A percentile compares a stretch with the other conserved stretches of the same genome.
Evolutionary conservation across 2,329 filamentous ascomycete species (phyloP).

Genomic region (Pseudogymnoascus sp.): DNA sequence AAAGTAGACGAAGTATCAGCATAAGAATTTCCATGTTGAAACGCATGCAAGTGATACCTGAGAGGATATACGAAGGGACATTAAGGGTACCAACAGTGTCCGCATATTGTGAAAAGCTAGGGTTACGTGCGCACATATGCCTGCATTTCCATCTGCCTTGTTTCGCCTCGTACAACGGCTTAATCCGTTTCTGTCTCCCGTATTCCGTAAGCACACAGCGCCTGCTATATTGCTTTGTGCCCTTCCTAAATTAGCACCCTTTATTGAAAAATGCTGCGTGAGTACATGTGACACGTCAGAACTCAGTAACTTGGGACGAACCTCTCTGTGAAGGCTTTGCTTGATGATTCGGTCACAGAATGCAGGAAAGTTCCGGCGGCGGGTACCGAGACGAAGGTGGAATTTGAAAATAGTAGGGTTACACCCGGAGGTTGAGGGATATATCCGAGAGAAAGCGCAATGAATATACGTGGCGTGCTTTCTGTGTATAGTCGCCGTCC

Average conservation of each 20-base stretch:
- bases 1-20: not conserved
- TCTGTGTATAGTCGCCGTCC: not conserved
- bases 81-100: not conserved
- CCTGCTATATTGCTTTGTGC: not conserved
- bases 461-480: not conserved
- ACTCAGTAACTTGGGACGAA: not conserved
- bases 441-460: not conserved
- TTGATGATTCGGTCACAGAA: not conserved
- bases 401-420: not conserved
- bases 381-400: not conserved
- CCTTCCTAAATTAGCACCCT: not conserved
- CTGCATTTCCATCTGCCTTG: not conserved
- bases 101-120: not conserved
- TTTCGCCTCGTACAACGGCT: not conserved
- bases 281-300: not conserved
- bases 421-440: not conserved
- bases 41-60: not conserved
- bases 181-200: not conserved
- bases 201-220: not conserved
- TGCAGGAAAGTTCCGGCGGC: not conserved
- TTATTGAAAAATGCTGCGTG: not conserved
- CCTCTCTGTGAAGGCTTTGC: not conserved
- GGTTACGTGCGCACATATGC: not conserved
- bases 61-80: not conserved
- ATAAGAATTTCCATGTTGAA: not conserved